Conservation (phyloP, 345 rosid species). For the Ceriops decandra region DNA sequence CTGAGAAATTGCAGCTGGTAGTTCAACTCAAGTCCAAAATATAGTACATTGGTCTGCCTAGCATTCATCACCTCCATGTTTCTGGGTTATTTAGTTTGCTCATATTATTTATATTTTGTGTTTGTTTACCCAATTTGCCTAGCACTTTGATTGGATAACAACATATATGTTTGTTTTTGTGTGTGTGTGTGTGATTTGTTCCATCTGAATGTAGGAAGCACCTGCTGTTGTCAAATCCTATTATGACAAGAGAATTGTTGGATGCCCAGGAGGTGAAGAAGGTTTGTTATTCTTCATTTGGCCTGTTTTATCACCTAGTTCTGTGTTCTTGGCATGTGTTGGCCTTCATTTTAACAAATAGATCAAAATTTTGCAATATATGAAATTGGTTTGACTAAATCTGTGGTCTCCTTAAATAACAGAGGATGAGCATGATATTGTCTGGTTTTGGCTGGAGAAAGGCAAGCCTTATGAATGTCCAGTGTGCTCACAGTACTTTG, state of each 20-base stretch:
- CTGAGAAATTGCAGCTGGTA: no score
- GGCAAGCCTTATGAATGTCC: constrained; percentile 82
- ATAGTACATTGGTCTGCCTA: no score
- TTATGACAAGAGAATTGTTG: constrained; percentile 78
- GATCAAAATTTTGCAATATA: neutral
- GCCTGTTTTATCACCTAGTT: neutral
- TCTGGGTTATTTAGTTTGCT: no score
- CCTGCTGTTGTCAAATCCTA: constrained; percentile 76
- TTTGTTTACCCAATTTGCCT: neutral
- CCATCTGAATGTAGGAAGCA: constrained; percentile 43
- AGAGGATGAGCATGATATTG: constrained; percentile 97
- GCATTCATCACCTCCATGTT: no score
- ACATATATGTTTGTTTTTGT: neutral
- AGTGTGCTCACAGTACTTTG: constrained; percentile 80
- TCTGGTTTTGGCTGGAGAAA: constrained; percentile 97
- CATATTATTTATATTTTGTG: neutral
- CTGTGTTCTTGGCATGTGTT: neutral
- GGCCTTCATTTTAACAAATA: neutral
- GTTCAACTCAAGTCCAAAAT: no score
- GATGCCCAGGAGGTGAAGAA: constrained; percentile 87
- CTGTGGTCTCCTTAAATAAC: constrained; percentile 13
- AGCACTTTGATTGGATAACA: neutral
- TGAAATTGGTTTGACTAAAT: neutral
- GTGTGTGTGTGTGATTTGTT: neutral
- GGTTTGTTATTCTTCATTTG: constrained; percentile 30